These are phyloP conservation scores for Trifolium fragiferum DNA, from an alignment of 306 rosid genomes.

Conservation along the genomic window DNA sequence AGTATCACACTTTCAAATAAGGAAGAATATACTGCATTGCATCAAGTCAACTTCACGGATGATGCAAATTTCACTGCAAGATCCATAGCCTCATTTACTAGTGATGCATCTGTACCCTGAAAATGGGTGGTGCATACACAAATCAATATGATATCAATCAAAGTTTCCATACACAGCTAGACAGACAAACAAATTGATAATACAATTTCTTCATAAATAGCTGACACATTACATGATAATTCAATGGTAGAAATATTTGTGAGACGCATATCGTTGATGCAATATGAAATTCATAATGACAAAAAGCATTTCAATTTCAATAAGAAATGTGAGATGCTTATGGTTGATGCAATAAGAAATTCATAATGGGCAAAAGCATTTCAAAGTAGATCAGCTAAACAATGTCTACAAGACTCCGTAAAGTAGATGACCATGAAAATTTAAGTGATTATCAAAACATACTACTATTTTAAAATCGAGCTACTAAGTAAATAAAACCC, in stretches of 20 bases:
- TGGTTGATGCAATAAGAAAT: no score
- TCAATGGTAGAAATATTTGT: neutral
- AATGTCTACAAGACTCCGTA: neutral
- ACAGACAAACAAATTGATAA: neutral
- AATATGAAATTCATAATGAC: slow-evolving; percentile 17
- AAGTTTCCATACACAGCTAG: neutral
- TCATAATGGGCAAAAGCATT: slow-evolving; percentile 7
- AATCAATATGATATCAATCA: slow-evolving; percentile 17
- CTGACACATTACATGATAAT: neutral
- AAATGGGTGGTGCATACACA: neutral
- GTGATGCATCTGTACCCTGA: slow-evolving; percentile 92
- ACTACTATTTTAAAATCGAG: neutral
- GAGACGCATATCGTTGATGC: neutral
- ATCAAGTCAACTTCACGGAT: slow-evolving; percentile 60
- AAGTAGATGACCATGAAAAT: neutral
- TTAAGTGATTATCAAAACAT: neutral
- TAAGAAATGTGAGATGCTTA: no score
- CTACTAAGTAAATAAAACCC: neutral
- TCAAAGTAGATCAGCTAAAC: neutral
- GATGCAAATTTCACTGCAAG: slow-evolving; percentile 78
- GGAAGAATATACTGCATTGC: slow-evolving; percentile 29
- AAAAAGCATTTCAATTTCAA: neutral
- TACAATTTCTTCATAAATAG: neutral
- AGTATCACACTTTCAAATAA: neutral
- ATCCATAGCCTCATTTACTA: slow-evolving; percentile 70